Percentiles rank a stretch among this genome's conserved stretches.
Conservation (phyloP, 768 basidiomycete genomes). For the Trametes cinnabarina region DNA sequence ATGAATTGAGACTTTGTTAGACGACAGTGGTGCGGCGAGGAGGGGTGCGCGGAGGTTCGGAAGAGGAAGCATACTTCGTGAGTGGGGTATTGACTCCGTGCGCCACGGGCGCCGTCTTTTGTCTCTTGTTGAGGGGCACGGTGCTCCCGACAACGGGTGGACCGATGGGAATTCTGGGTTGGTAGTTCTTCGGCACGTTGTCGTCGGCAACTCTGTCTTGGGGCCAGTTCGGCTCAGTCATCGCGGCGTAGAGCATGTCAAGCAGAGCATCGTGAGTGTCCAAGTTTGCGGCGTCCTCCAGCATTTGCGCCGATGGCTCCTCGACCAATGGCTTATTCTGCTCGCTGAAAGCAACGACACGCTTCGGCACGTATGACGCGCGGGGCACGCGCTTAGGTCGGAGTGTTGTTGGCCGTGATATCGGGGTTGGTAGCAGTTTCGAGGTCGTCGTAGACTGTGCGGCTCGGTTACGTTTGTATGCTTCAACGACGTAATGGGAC, state of each 20-base stretch:
- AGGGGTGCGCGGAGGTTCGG: too few species aligned
- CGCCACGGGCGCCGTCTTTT: background rate
- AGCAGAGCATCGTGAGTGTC: background rate
- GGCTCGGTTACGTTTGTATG: background rate
- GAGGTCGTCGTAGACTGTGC: too few species aligned
- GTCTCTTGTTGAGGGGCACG: background rate
- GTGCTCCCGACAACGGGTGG: background rate
- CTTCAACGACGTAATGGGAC: background rate
- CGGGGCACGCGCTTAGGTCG: too few species aligned
- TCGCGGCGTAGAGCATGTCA: background rate
- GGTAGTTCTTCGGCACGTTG: background rate
- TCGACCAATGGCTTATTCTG: too few species aligned
- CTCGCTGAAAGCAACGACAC: too few species aligned
- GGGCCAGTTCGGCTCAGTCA: background rate
- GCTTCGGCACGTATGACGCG: too few species aligned
- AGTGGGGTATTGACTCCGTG: too few species aligned
- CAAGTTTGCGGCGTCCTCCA: background rate
- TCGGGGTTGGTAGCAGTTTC: too few species aligned
- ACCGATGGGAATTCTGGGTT: background rate
- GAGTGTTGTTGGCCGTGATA: too few species aligned
- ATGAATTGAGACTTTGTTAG: too few species aligned
- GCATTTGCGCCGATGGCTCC: background rate
- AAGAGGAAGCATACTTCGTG: too few species aligned
- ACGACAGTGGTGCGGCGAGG: too few species aligned
- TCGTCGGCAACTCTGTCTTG: background rate